Evolutionary conservation across 1,139 yeast species (phyloP), one percentile per base, ranked within the genome.

Genomic region (Suhomyces taliae): DNA sequence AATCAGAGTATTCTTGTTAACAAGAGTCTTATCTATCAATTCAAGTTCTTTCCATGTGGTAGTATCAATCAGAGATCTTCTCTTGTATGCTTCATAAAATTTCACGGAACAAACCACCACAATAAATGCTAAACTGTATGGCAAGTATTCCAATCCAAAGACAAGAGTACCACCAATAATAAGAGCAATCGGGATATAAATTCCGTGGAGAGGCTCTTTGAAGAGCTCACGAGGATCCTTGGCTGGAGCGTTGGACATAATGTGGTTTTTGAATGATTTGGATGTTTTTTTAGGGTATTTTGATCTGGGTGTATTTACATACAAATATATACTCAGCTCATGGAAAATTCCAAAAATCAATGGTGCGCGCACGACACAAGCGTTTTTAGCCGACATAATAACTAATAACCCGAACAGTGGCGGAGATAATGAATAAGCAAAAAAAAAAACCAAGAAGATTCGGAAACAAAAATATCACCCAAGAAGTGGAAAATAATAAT

Each of bases 121-220:
- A 34, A 82, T 67, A 37, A 84, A 66, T 2, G 72, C 68, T 43
- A 81, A 55, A 37, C 78, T 72, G 58, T 81, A 77, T 8, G 85
- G 79, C 55, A 79, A 68, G 59, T 77, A 78, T 37, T 70, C 69
- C 52, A 64, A 69, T 42, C 82, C 81, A 51, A 85, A 71, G 54
- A 86, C 74, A 34, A 72, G 65, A 7, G 85, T 76, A 27, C 95
- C 95, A 36, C 76, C 74, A n/a, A 85, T 48, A 46, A 86, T 74
- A 45, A 87, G 72, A 1, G 71, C 79, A 33, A 78, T 67, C 7
- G 95, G 95, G 52, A 87, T 86, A 60, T 79, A 82, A 43, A 87
- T 79, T 39, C 90, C 89, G 60, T 87, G 93, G 40, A 86, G 65
- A 8, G 90, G 89, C 48, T 81, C 76, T 60, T 82, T 79, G 55